Evolutionary conservation across 495 filamentous ascomycete species (phyloP).

Genomic region (Xylaria castorea): DNA sequence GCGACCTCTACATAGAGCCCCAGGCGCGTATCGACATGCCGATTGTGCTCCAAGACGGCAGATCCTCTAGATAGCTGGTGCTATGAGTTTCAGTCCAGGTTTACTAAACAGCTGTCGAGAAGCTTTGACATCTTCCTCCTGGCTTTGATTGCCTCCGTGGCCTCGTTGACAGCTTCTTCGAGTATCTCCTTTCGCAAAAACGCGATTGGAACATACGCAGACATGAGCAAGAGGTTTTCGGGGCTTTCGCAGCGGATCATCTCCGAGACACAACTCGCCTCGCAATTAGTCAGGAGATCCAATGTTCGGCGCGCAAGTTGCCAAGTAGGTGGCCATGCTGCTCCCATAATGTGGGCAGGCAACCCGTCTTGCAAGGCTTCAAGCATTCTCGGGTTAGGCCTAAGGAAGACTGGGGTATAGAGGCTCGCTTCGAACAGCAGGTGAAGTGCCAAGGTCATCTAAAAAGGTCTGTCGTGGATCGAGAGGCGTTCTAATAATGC

Average conservation of each 20-base stretch:
- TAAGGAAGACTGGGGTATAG: not conserved
- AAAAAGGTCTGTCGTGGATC: slow-evolving; percentile 80
- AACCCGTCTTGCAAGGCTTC: too few species aligned
- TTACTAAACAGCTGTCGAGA: not conserved
- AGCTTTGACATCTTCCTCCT: not conserved
- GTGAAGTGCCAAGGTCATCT: slow-evolving; percentile 66
- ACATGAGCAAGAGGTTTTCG: too few species aligned
- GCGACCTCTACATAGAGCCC: not conserved
- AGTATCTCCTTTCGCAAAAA: too few species aligned
- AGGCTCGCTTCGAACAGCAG: not conserved
- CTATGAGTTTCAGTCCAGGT: not conserved
- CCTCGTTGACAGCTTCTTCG: not conserved
- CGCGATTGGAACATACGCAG: too few species aligned
- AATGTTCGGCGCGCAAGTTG: too few species aligned
- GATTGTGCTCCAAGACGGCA: not conserved
- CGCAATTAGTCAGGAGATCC: too few species aligned
- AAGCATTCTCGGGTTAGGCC: not conserved
- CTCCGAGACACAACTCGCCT: too few species aligned
- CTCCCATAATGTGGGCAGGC: too few species aligned
- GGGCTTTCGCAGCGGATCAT: too few species aligned
- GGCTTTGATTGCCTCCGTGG: not conserved
- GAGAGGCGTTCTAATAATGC: slow-evolving; percentile 75
- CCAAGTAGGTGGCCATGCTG: too few species aligned
- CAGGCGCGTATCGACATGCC: not conserved
- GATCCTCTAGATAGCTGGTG: not conserved